Evolutionary conservation across 2,329 filamentous ascomycete genomes (phyloP).

Genomic region (Alternaria brassicae): DNA sequence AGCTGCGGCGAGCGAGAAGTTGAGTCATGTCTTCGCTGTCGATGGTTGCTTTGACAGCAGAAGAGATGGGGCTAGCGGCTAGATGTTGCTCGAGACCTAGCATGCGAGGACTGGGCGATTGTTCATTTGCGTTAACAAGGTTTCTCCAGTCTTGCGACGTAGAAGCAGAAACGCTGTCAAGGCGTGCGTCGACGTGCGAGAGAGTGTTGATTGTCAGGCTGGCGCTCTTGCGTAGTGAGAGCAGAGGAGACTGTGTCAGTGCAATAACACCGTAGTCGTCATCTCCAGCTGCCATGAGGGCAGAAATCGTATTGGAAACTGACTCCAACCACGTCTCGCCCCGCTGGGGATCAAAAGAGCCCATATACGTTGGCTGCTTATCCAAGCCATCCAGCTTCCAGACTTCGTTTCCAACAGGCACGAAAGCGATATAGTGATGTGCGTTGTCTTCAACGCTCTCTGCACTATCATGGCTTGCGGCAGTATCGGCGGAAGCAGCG

Average conservation of each 20-base stretch:
- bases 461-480: constrained; percentile 50
- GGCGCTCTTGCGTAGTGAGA: constrained; percentile 54
- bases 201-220: constrained; percentile 57
- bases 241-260: constrained; percentile 71
- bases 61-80: constrained; percentile 18
- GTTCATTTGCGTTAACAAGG: constrained; percentile 42
- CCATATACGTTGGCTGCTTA: constrained; percentile 69
- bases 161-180: constrained; percentile 41
- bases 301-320: constrained; percentile 69
- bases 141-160: constrained; percentile 53
- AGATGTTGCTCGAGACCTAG: constrained; percentile 29
- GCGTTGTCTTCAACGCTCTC: constrained; percentile 65
- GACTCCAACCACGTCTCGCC: constrained; percentile 69
- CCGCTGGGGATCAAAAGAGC: constrained; percentile 44
- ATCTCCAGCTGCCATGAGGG: constrained; percentile 70
- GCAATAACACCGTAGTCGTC: constrained; percentile 81
- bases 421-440: constrained; percentile 90
- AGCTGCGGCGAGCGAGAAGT: constrained; percentile 29
- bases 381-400: constrained; percentile 92
- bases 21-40: constrained; percentile 25
- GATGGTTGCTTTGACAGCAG: constrained; percentile 23
- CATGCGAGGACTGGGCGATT: constrained; percentile 23
- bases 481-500: constrained; percentile 30
- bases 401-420: constrained; percentile 74
- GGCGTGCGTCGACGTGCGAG: constrained; percentile 49